Evolutionary conservation across 129 eudicot species (phyloP).

Genomic region (Daucus carota): DNA sequence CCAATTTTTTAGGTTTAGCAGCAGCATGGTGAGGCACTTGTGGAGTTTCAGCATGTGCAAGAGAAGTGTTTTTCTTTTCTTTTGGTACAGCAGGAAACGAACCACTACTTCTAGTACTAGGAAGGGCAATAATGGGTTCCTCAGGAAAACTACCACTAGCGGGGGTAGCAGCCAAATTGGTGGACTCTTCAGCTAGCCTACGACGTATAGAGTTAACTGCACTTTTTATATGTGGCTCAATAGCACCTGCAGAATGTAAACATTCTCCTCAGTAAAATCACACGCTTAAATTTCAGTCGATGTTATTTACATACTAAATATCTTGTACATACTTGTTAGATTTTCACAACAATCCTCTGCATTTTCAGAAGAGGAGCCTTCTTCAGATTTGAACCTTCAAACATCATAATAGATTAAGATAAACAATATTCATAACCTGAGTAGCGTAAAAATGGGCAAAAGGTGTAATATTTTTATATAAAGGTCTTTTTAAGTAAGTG

Average conservation of each 20-base stretch:
- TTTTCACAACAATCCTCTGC: slow-evolving; percentile 18
- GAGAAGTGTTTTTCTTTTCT: slow-evolving; percentile 15
- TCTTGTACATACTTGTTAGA: slow-evolving; percentile 28
- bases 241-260: slow-evolving; percentile 25
- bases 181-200: slow-evolving; percentile 48
- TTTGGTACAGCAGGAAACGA: slow-evolving; percentile 68
- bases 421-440: slow-evolving; percentile 6
- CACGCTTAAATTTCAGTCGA: neutral
- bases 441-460: neutral
- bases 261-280: neutral
- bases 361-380: slow-evolving; percentile 21
- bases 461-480: neutral
- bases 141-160: slow-evolving; percentile 14
- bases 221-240: slow-evolving; percentile 27
- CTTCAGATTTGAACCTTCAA: slow-evolving; percentile 39
- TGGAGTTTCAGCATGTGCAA: slow-evolving; percentile 16
- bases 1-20: neutral
- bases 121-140: slow-evolving; percentile 30
- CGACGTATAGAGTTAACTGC: slow-evolving; percentile 40
- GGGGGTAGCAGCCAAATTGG: slow-evolving; percentile 53
- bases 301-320: neutral
- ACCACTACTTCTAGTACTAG: slow-evolving; percentile 80
- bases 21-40: neutral
- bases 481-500: neutral
- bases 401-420: slow-evolving; percentile 8